Base-by-base conservation (phyloP, 148 eudicot genomes). In the Fallopia convolvulus region DNA sequence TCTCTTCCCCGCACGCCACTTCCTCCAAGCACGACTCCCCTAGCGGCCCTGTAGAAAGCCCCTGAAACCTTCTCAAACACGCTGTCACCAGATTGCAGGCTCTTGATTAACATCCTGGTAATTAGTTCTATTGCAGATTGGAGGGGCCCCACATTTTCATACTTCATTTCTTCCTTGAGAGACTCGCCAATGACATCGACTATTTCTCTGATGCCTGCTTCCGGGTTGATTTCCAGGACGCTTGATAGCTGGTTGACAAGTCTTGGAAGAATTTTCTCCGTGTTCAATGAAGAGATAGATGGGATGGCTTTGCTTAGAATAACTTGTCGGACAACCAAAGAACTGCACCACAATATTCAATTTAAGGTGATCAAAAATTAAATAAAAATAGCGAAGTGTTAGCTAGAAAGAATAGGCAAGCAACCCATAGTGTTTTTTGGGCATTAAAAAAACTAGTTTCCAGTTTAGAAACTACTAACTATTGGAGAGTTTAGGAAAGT, bases 251-350 rank as follows among this genome's bases (percentile, higher is more conserved):
- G 75, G 32, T 73, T 26, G 1, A n/a, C 55, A 9, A 73, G 39
- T 46, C 33, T 73, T 44, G 75, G 75, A 3, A 73, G 52, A 73
- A 73, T 6, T n/a, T 44, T 73, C 55, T 73, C 75, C 6, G 13
- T 20, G 75, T 42, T n/a, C 40, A 48, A 2, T 21, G 75, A 48
- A 44, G 53, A 73, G 55, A 21, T 46, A 0, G 52, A n/a, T 6
- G 75, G 55, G 1, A 73, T 48, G 5, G 53, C 75, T 44, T 46
- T 48, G 75, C 75, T 73, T 3, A 73, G n/a, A 44, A 73, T 21
- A 39, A 46, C 21, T 73, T 73, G 75, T 13, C 75, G 75, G 55
- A 73, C 1, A n/a, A 73, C 75, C 75, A 73, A 46, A 42, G 75
- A 44, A 73, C 75, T 73, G 75, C 36, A 73, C 4, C 18, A n/a